Evolutionary conservation across 1,284 basidiomycete genomes (phyloP).

Genomic region (Singerocomus inundabilis): DNA sequence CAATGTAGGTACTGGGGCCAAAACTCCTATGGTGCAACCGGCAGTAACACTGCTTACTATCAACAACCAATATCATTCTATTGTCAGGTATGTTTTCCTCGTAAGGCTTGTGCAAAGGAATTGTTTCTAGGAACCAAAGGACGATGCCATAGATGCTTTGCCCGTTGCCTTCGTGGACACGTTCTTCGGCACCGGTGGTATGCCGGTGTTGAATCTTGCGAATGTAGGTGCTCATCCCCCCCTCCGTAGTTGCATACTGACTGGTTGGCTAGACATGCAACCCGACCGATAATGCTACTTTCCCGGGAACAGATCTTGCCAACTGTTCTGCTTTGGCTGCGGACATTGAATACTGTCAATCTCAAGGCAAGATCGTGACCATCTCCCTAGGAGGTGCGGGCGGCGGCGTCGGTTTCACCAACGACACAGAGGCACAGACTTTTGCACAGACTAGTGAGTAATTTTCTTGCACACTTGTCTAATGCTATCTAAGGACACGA

Average conservation of each 20-base stretch:
- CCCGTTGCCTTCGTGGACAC: constrained; percentile 61
- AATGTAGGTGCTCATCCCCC: constrained; percentile 42
- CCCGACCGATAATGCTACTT: constrained; percentile 42
- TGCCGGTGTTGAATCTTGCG: constrained; percentile 61
- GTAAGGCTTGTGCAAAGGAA: constrained; percentile 25
- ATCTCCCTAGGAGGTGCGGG: constrained; percentile 63
- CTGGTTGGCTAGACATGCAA: constrained; percentile 40
- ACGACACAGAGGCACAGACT: constrained; percentile 48
- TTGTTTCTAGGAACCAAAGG: constrained; percentile 42
- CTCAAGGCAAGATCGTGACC: constrained; percentile 64
- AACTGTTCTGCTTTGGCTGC: constrained; percentile 55
- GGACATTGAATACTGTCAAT: constrained; percentile 62
- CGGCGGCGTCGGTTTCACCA: constrained; percentile 51
- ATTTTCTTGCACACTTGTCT: not conserved
- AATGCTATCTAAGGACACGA: constrained; percentile 3
- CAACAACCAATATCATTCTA: constrained; percentile 31
- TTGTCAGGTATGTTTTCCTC: constrained; percentile 19
- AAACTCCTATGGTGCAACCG: constrained; percentile 28
- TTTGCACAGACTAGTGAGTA: constrained; percentile 49
- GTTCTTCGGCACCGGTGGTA: constrained; percentile 53
- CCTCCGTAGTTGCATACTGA: not conserved
- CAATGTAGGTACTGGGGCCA: constrained; percentile 30
- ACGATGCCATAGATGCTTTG: constrained; percentile 38
- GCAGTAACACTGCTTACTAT: constrained; percentile 16
- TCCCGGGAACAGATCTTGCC: constrained; percentile 56